phyloP scores from a whole-genome alignment of 148 eudicot species.

The Chenopodium formosanum region DNA sequence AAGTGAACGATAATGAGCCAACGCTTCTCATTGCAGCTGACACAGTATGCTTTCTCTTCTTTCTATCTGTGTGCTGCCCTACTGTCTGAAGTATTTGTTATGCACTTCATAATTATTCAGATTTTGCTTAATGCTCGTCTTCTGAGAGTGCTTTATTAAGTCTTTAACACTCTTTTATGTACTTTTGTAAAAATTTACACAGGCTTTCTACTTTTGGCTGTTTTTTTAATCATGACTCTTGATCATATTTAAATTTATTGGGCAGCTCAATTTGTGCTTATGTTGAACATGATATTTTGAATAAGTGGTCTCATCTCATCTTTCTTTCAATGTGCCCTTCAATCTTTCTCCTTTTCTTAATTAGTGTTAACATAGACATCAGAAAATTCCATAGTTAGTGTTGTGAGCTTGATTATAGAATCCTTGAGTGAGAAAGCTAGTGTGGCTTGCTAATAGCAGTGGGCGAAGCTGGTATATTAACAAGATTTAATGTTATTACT shows the following conservation, averaged over 20 bases:
- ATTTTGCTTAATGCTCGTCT: not conserved
- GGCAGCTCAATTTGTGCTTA: not conserved
- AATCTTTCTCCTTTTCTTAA: not conserved
- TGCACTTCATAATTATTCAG: not conserved
- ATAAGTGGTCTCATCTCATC: not conserved
- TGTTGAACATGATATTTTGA: not conserved
- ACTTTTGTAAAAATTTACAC: not conserved
- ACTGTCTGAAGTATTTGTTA: not conserved
- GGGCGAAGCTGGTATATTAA: not conserved
- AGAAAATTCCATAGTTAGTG: not conserved
- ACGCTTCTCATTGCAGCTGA: slow-evolving; percentile 72
- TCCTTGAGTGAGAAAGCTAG: not conserved
- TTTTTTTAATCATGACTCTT: not conserved
- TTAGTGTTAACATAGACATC: not conserved
- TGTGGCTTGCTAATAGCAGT: slow-evolving; percentile 6
- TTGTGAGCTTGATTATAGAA: not conserved
- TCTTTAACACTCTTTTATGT: not conserved
- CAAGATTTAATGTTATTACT: not conserved
- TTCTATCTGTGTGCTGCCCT: not conserved
- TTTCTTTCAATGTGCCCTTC: not conserved
- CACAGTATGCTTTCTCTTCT: slow-evolving; percentile 52
- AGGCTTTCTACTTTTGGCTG: not conserved
- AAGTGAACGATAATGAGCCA: slow-evolving; percentile 60
- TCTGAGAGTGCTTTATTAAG: not conserved
- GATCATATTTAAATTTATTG: not conserved